Percentiles rank a stretch among this genome's conserved stretches.
Evolutionary conservation across 805 yeast species (phyloP).

Genomic region (Metschnikowia arizonensis): DNA sequence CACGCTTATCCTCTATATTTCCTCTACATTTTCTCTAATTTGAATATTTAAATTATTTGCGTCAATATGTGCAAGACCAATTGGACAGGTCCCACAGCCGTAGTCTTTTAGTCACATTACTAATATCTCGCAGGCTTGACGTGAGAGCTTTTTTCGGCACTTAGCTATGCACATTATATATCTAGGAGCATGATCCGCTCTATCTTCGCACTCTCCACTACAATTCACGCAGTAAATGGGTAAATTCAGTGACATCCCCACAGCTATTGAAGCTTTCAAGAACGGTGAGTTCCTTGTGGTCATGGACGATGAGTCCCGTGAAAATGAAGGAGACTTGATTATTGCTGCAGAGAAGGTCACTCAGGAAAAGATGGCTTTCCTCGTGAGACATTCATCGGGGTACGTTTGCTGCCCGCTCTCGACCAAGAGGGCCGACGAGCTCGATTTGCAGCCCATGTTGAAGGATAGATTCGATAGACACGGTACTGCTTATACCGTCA

Average conservation of each 20-base stretch:
- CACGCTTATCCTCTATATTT: too few relatives aligned
- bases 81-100: too few relatives aligned
- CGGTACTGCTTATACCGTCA: constrained; percentile 94
- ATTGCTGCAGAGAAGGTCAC: constrained; percentile 84
- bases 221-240: constrained; percentile 10
- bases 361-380: constrained; percentile 86
- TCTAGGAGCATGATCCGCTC: not conserved
- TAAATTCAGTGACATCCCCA: constrained; percentile 53
- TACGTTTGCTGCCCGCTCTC: constrained; percentile 90
- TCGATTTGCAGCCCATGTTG: constrained; percentile 78
- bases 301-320: constrained; percentile 96
- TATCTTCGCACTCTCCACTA: not conserved
- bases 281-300: constrained; percentile 84
- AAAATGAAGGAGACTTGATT: constrained; percentile 95
- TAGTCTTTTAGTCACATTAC: not conserved
- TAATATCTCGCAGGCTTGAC: not conserved
- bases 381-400: constrained; percentile 84
- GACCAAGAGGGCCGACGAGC: constrained; percentile 68
- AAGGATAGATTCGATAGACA: constrained; percentile 67
- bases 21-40: too few relatives aligned
- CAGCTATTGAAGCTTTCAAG: constrained; percentile 63
- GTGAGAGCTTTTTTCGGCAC: constrained; percentile 3
- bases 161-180: constrained; percentile 3
- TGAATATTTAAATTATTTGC: too few relatives aligned
- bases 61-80: not conserved